Conservation (phyloP, 2,329 filamentous ascomycete genomes). For the Boeremia exigua region DNA sequence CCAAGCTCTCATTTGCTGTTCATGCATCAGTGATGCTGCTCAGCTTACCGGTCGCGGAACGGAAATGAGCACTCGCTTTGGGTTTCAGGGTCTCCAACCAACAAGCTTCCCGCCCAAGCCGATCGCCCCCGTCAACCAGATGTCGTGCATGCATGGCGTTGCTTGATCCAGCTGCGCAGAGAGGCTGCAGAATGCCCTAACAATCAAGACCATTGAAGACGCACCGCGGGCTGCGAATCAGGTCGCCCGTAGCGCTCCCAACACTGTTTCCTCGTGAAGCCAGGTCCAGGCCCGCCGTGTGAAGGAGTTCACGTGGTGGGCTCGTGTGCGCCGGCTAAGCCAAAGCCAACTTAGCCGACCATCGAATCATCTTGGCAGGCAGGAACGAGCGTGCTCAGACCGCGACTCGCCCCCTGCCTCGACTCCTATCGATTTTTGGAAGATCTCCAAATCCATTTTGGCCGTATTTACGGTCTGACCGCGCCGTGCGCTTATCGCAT, state of each 20-base stretch:
- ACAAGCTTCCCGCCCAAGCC: constrained; percentile 31
- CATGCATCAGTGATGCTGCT: not conserved
- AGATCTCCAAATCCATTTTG: constrained; percentile 22
- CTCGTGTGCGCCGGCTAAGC: constrained; percentile 11
- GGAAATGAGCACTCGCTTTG: constrained; percentile 16
- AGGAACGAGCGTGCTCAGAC: constrained; percentile 20
- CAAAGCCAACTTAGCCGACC: constrained; percentile 12
- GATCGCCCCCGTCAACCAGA: constrained; percentile 17
- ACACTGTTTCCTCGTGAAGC: not conserved
- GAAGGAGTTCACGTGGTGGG: constrained; percentile 13
- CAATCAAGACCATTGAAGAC: not conserved
- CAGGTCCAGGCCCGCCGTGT: constrained; percentile 12
- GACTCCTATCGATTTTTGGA: constrained; percentile 24
- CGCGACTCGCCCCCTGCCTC: constrained; percentile 17
- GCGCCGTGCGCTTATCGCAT: constrained; percentile 26
- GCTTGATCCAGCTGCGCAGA: constrained; percentile 20
- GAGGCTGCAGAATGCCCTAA: not conserved
- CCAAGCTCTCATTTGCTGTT: constrained; percentile 1
- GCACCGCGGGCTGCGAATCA: not conserved
- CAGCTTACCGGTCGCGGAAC: not conserved
- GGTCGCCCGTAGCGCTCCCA: not conserved
- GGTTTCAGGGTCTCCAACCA: constrained; percentile 26
- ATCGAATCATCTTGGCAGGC: constrained; percentile 19
- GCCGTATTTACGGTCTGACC: constrained; percentile 21
- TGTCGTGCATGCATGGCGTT: constrained; percentile 32